These are phyloP conservation scores for Tuber brumale DNA, from an alignment of 495 filamentous ascomycete genomes.

Conservation along the genomic window DNA sequence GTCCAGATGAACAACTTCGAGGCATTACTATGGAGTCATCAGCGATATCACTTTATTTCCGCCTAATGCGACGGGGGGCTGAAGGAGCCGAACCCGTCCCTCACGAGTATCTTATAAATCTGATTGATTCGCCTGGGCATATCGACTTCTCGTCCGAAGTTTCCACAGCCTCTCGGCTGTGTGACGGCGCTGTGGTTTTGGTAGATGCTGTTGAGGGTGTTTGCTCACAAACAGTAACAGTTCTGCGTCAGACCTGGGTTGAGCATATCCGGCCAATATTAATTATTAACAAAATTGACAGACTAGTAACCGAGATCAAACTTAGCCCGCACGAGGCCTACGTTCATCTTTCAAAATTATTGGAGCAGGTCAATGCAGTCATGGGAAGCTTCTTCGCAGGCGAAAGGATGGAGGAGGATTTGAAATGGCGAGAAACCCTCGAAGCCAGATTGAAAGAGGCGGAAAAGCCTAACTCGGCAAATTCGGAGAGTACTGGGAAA, in stretches of 20 bases:
- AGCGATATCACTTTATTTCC: slow-evolving; percentile 94
- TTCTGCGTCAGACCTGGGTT: slow-evolving; percentile 89
- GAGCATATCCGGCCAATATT: slow-evolving; percentile 92
- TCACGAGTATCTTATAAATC: slow-evolving; percentile 90
- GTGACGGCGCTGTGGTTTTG: slow-evolving; percentile 88
- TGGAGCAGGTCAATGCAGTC: slow-evolving; percentile 96
- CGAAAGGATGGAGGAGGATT: slow-evolving; percentile 96
- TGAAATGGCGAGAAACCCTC: slow-evolving; percentile 90
- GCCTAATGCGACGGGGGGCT: slow-evolving; percentile 65
- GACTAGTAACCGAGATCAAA: slow-evolving; percentile 83
- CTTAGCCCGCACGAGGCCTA: slow-evolving; percentile 88
- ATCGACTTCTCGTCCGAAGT: slow-evolving; percentile 99
- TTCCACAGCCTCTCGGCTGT: slow-evolving; percentile 87
- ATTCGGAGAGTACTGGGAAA: slow-evolving; percentile 45
- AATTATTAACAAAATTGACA: slow-evolving; percentile 97
- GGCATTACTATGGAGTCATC: slow-evolving; percentile 99
- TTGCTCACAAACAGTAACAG: slow-evolving; percentile 96
- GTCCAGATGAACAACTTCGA: slow-evolving; percentile 91
- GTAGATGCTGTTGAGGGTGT: slow-evolving; percentile 99
- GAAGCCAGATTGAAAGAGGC: slow-evolving; percentile 60
- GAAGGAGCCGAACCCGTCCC: slow-evolving; percentile 62
- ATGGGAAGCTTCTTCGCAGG: slow-evolving; percentile 97
- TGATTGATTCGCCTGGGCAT: slow-evolving; percentile 96
- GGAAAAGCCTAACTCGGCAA: slow-evolving; percentile 42
- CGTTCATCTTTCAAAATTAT: slow-evolving; percentile 75